A percentile compares a stretch with the other conserved stretches of the same genome.
phyloP scores from a whole-genome alignment of 768 basidiomycete species.

The Serpula lacrymans region DNA sequence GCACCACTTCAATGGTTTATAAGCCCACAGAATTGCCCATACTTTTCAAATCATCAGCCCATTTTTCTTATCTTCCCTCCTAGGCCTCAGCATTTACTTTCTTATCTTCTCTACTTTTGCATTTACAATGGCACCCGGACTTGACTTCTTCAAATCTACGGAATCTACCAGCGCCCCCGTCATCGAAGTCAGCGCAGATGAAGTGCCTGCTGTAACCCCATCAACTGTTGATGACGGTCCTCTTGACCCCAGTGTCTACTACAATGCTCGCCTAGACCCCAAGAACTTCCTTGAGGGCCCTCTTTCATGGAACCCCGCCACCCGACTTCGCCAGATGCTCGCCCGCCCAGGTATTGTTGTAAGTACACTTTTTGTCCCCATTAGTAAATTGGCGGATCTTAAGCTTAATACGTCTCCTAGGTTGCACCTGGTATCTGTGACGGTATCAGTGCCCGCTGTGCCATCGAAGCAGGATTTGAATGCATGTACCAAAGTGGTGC shows the following conservation, averaged over 20 bases:
- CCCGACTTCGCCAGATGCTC: conserved; percentile 67
- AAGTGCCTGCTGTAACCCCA: conserved; percentile 1
- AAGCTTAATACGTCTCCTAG: conserved; percentile 27
- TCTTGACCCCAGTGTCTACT: conserved; percentile 38
- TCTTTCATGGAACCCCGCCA: conserved; percentile 64
- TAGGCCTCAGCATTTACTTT: conserved; percentile 5
- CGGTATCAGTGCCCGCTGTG: conserved; percentile 76
- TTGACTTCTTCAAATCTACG: conserved; percentile 27
- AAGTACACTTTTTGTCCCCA: conserved; percentile 21
- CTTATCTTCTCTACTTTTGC: conserved; percentile 16
- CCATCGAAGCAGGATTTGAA: conserved; percentile 74
- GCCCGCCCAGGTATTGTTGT: conserved; percentile 75
- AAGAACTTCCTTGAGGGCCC: conserved; percentile 68
- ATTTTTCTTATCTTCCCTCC: too few species aligned
- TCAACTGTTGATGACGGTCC: conserved; percentile 10
- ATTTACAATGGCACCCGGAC: conserved; percentile 28
- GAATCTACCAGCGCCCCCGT: conserved; percentile 4
- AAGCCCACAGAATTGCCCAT: too few species aligned
- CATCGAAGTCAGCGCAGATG: not conserved
- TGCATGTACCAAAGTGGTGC: conserved; percentile 82
- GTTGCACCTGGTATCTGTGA: conserved; percentile 79
- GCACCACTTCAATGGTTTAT: too few species aligned
- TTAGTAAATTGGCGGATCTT: not conserved
- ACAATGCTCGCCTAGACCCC: conserved; percentile 67
- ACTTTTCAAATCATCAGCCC: conserved; percentile 9